Percentiles rank a stretch among this genome's conserved stretches.
These are phyloP conservation scores for Colletotrichum cuscutae DNA, from an alignment of 2,329 filamentous ascomycete genomes.

Conservation along the genomic window DNA sequence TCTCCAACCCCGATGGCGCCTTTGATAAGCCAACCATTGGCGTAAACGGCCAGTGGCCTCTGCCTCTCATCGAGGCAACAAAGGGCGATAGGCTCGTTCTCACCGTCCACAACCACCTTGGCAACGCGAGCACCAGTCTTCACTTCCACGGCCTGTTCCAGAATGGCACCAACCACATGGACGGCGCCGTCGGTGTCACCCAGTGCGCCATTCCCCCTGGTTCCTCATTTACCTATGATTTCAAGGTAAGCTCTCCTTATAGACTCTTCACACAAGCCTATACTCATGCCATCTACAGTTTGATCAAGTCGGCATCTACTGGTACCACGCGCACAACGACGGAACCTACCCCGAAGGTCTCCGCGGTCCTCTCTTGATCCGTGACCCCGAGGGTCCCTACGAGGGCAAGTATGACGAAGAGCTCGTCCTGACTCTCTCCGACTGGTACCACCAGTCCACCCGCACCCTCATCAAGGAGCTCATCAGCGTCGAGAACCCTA, in stretches of 20 bases:
- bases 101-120: slow-evolving; percentile 60
- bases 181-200: slow-evolving; percentile 66
- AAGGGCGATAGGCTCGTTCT: slow-evolving; percentile 63
- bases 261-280: neutral
- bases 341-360: slow-evolving; percentile 69
- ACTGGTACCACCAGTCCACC: slow-evolving; percentile 71
- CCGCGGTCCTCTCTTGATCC: slow-evolving; percentile 65
- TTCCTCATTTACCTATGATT: slow-evolving; percentile 65
- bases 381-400: slow-evolving; percentile 61
- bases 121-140: slow-evolving; percentile 62
- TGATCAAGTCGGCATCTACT: slow-evolving; percentile 54
- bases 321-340: slow-evolving; percentile 63
- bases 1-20: slow-evolving; percentile 68
- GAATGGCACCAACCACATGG: slow-evolving; percentile 67
- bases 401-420: slow-evolving; percentile 61
- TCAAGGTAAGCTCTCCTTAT: slow-evolving; percentile 52
- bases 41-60: slow-evolving; percentile 74
- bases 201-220: slow-evolving; percentile 68
- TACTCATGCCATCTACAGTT: slow-evolving; percentile 22
- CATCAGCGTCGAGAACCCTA: slow-evolving; percentile 56
- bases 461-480: slow-evolving; percentile 57
- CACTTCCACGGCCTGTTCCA: slow-evolving; percentile 73
- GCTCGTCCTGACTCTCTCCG: slow-evolving; percentile 65
- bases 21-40: slow-evolving; percentile 68
- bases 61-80: slow-evolving; percentile 66